Percentiles rank a stretch among this genome's conserved stretches.
Conservation (phyloP, 2,329 filamentous ascomycete species). For the Microascus cirrosus region DNA sequence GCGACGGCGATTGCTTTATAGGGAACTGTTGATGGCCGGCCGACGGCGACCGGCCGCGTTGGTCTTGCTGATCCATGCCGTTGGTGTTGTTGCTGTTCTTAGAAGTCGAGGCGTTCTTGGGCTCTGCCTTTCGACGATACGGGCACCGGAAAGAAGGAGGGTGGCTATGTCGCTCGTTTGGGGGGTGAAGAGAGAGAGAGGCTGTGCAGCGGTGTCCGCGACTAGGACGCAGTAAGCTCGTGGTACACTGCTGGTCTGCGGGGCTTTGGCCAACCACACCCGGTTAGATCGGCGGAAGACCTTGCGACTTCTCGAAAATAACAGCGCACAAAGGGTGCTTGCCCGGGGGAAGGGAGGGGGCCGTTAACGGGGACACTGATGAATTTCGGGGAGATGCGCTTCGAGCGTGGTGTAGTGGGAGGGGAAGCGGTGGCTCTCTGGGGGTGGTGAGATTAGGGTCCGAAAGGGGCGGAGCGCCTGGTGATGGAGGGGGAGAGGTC, state of each 20-base stretch:
- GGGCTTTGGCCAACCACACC: neutral
- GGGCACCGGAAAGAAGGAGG: neutral
- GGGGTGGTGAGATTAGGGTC: neutral
- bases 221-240: neutral
- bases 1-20: conserved; percentile 60
- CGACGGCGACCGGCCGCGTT: conserved; percentile 49
- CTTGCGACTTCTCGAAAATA: neutral
- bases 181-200: conserved; percentile 1
- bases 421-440: neutral
- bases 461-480: neutral
- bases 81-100: conserved; percentile 5
- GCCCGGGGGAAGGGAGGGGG: no score
- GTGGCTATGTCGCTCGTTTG: conserved; percentile 3
- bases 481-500: neutral
- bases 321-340: neutral
- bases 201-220: conserved; percentile 3
- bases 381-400: neutral
- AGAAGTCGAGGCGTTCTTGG: conserved; percentile 4
- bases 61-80: conserved; percentile 30
- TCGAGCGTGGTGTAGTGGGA: neutral
- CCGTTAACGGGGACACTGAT: neutral
- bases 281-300: neutral
- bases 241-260: neutral
- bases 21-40: conserved; percentile 45
- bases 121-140: conserved; percentile 3